Evolutionary conservation across 2,329 filamentous ascomycete genomes (phyloP).

Genomic region (Didymella arachidicola): DNA sequence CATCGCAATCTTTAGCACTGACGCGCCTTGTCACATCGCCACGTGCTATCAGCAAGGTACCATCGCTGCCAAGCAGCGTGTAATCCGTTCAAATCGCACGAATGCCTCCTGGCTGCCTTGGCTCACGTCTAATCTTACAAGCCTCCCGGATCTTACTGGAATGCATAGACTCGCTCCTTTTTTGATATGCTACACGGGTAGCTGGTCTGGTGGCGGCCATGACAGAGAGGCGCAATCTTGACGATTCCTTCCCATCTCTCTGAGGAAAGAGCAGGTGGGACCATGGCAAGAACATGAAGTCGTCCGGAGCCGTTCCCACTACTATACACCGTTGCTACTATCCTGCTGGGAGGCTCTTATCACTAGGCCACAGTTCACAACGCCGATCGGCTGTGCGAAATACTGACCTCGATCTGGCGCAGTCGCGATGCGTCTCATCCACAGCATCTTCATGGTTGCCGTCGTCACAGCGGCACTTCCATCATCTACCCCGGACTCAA

Average conservation of each 20-base stretch:
- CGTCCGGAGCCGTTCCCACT: not conserved
- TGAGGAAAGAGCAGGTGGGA: constrained; percentile 2
- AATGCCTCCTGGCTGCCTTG: no score
- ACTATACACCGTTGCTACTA: constrained; percentile 2
- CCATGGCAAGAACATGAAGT: not conserved
- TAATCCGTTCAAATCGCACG: not conserved
- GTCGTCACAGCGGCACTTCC: constrained; percentile 15
- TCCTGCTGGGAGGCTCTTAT: not conserved
- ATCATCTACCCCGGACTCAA: not conserved
- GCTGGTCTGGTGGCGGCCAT: constrained; percentile 5
- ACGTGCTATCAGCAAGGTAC: constrained; percentile 10
- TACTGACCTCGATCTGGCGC: not conserved
- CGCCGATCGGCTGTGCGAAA: not conserved
- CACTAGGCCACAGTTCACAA: not conserved
- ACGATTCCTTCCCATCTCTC: constrained; percentile 3
- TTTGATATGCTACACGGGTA: constrained; percentile 3
- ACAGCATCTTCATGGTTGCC: constrained; percentile 4
- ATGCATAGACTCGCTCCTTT: constrained; percentile 1
- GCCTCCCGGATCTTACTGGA: not conserved
- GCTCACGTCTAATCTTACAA: no score
- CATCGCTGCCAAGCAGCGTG: not conserved
- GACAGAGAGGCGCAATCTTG: constrained; percentile 4
- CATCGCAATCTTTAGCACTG: not conserved
- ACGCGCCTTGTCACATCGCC: constrained; percentile 10
- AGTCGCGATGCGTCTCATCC: constrained; percentile 9